Conservation (phyloP, 2,329 filamentous ascomycete genomes). For the Ophiostoma australiae region DNA sequence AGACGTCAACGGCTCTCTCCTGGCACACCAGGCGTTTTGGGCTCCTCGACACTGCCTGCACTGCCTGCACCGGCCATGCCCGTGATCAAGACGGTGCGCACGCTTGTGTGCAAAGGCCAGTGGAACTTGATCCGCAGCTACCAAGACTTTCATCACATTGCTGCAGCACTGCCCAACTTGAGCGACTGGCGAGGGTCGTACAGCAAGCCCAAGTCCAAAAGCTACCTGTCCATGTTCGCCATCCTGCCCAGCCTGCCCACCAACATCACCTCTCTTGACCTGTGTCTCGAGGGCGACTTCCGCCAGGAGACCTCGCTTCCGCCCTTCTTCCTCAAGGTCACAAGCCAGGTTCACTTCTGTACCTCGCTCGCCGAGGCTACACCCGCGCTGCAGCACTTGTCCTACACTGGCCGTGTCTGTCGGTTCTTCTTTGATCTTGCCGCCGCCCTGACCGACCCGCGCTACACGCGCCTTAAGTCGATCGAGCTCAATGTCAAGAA, state of each 20-base stretch:
- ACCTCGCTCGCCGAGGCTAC: slow-evolving; percentile 55
- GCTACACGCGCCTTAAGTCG: slow-evolving; percentile 53
- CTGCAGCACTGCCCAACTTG: slow-evolving; percentile 61
- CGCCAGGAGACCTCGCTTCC: slow-evolving; percentile 58
- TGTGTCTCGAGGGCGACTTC: slow-evolving; percentile 69
- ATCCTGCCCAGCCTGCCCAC: slow-evolving; percentile 55
- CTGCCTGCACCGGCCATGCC: slow-evolving; percentile 29
- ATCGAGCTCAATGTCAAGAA: slow-evolving; percentile 71
- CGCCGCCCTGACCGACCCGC: slow-evolving; percentile 45
- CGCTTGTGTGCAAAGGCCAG: slow-evolving; percentile 67
- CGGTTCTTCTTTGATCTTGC: slow-evolving; percentile 61
- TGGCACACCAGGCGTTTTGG: neutral
- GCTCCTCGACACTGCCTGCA: neutral
- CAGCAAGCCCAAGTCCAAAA: slow-evolving; percentile 69
- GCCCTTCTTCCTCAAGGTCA: slow-evolving; percentile 56
- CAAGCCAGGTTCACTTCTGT: slow-evolving; percentile 60
- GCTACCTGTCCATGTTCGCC: slow-evolving; percentile 63
- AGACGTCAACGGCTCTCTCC: slow-evolving; percentile 28
- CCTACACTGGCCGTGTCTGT: slow-evolving; percentile 69
- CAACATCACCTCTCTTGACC: slow-evolving; percentile 57
- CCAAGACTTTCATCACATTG: slow-evolving; percentile 58
- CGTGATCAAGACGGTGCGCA: slow-evolving; percentile 53
- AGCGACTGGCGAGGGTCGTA: slow-evolving; percentile 58
- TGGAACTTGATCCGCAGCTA: slow-evolving; percentile 68
- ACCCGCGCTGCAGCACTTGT: slow-evolving; percentile 60